Evolutionary conservation across 2,329 filamentous ascomycete genomes (phyloP), one percentile per base, ranked within the genome.

Genomic region (Curvularia lunata): DNA sequence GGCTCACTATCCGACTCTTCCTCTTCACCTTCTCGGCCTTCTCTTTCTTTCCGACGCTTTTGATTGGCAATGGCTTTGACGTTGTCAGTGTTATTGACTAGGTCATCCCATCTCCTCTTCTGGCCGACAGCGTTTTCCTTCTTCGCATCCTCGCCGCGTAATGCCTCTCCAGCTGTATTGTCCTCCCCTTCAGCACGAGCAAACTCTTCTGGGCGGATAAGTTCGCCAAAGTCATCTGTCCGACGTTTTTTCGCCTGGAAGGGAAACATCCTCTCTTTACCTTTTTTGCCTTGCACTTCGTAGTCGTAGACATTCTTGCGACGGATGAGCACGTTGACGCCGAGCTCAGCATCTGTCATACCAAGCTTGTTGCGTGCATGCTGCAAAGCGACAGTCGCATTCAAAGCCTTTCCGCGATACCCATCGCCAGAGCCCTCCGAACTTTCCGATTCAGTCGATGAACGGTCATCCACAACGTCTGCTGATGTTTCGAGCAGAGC

Each of bases 171-270:
- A 40, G 91, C 89, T 18, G 86, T 83, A 56, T 89, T 87, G 65
- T 96, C 92, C 56, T 92, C 88, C 77, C 98, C 95, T 73, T 99
- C 95, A 0, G 93, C 94, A 56, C 93, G 86, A 1, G 97, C 84
- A 72, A 94, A 99, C 63, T 99, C 95, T 75, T 98, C 95, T 0
- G 94, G 91, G 52, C 92, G 87, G 66, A 99, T 97, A 16, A 96
- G 80, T 64, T 99, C 95, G 57, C 95, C 95, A 77, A 95, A 99
- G 63, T 97, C 94, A 72, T 98, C 95, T 28, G 85, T 86, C 49
- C 92, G 88, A 73, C 88, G 90, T 68, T 91, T 84, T 50, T 92
- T 88, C 23, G 93, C 86, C 1, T 93, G 86, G 52, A 96, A 88
- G 0, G 95, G 95, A 72, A 97, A 98, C 80, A 96, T 90, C 61